phyloP scores from a whole-genome alignment of 2,329 filamentous ascomycete genomes.

The Plectosphaerella cucumerina region DNA sequence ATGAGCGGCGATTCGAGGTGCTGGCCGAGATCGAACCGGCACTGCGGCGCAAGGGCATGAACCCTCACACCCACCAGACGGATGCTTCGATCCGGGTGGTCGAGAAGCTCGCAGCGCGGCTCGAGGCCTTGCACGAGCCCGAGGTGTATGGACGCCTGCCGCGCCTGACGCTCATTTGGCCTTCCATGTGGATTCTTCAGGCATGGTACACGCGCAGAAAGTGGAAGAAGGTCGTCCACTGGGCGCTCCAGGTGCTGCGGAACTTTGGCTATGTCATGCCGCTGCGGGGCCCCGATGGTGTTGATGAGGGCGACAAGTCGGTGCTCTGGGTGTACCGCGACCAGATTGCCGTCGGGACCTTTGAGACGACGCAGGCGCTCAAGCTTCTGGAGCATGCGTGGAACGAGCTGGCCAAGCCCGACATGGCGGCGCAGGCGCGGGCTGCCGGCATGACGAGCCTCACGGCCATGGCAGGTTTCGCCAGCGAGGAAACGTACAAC shows the following conservation, averaged over 20 bases:
- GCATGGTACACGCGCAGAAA: constrained; percentile 25
- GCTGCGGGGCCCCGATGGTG: constrained; percentile 13
- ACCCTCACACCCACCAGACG: constrained; percentile 16
- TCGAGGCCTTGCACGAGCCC: constrained; percentile 26
- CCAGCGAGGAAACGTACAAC: constrained; percentile 17
- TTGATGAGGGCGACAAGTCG: constrained; percentile 6
- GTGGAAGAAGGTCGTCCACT: constrained; percentile 25
- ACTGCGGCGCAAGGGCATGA: constrained; percentile 14
- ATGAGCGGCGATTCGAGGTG: constrained; percentile 17
- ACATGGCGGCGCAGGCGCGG: constrained; percentile 18
- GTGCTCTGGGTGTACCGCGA: constrained; percentile 18
- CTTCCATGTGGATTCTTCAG: constrained; percentile 29
- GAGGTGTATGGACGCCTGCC: constrained; percentile 24
- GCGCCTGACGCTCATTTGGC: constrained; percentile 27
- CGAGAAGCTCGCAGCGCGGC: constrained; percentile 22
- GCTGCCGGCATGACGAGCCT: constrained; percentile 24
- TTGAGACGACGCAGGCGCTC: constrained; percentile 28
- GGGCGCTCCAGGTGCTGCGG: constrained; percentile 22
- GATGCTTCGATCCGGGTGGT: constrained; percentile 26
- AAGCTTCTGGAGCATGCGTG: constrained; percentile 24
- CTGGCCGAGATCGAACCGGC: constrained; percentile 22
- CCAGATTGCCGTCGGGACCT: constrained; percentile 22
- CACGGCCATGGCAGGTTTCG: constrained; percentile 25
- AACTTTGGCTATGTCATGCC: constrained; percentile 26
- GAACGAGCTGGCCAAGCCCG: constrained; percentile 18